Base-by-base conservation (phyloP, 176 grass and related monocot genomes). In the Oryza australiensis region DNA sequence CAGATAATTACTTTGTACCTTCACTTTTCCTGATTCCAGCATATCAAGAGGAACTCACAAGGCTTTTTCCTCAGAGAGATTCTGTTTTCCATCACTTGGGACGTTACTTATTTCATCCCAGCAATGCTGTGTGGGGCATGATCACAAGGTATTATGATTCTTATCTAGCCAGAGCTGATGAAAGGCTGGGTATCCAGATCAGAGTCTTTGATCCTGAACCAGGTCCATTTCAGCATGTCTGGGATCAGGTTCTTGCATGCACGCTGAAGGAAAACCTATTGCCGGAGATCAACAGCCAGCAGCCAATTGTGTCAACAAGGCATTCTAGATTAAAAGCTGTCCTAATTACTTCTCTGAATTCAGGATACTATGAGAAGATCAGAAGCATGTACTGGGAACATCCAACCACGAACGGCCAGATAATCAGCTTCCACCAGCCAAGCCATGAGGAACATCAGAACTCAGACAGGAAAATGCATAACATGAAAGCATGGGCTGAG, bases 361-460 rank as follows among this genome's bases (percentile, higher is more conserved):
- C 89, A 13, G 96, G 85, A 43, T 99, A 99, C 74, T 95, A 85
- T 1, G 90, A 98, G 66, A 73, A 72, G 60, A 68, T 95, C 43
- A 90, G 85, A 62, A 93, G 72, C 76, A 93, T 99, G 89, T 95
- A 99, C 32, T 99, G 93, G 93, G 96, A 99, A 83, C 87, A 93
- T 69, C 91, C 93, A 30, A 92, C 87, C 0, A 28, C 30, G 37
- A 90, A 73, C 14, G 87, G 92, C 26, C 89, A 99, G 68, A 90
- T 88, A 15, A 73, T 99, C 78, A 91, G 89, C 64, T 88, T 99
- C 62, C 88, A 90, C 26, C 96, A 99, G 74, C 96, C 96, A 22
- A 99, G 96, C 80, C 83, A 95, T 11, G 96, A 99, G 78, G 93
- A 88, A 24, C 83, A 93, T 80, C 93, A 99, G 70, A 69, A 83